These are phyloP conservation scores for Sextonia rubra DNA, from an alignment of 164 flowering plant species.

Conservation along the genomic window DNA sequence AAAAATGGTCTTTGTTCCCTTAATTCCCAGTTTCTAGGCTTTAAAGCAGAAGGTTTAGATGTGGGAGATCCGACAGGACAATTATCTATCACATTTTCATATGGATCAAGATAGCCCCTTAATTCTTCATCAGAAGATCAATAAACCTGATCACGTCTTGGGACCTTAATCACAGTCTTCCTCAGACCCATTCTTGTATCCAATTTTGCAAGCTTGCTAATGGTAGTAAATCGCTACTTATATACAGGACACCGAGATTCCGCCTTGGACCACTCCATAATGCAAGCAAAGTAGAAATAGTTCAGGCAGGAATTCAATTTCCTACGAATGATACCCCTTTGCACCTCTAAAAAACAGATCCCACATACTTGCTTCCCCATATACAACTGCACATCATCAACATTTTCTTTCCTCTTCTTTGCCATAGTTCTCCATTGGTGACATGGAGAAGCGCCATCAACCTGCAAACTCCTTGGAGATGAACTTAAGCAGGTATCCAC, in stretches of 20 bases:
- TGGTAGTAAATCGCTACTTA: conserved; percentile 80
- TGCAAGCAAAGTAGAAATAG: conserved; percentile 86
- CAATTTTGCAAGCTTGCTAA: conserved; percentile 57
- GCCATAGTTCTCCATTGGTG: conserved; percentile 22
- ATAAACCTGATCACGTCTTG: conserved; percentile 98
- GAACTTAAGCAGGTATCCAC: conserved; percentile 33
- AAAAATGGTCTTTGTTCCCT: no score
- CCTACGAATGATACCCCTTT: conserved; percentile 63
- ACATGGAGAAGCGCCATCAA: conserved; percentile 15
- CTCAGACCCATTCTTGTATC: conserved; percentile 51
- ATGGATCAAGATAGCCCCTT: no score
- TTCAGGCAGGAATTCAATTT: conserved; percentile 80
- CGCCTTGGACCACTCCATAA: conserved; percentile 96
- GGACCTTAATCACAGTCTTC: conserved; percentile 56
- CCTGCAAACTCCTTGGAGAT: conserved; percentile 12
- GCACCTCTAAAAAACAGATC: conserved; percentile 90
- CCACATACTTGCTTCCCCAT: conserved; percentile 79
- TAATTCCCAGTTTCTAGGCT: no score
- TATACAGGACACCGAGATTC: conserved; percentile 97
- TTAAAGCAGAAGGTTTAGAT: no score
- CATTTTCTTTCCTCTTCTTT: conserved; percentile 72
- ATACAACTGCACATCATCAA: conserved; percentile 40
- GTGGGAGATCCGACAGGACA: no score
- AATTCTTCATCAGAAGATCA: no score
- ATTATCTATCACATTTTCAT: no score